Conservation (phyloP, 2,329 filamentous ascomycete species). For the Cylindrodendrum hubeiense region DNA sequence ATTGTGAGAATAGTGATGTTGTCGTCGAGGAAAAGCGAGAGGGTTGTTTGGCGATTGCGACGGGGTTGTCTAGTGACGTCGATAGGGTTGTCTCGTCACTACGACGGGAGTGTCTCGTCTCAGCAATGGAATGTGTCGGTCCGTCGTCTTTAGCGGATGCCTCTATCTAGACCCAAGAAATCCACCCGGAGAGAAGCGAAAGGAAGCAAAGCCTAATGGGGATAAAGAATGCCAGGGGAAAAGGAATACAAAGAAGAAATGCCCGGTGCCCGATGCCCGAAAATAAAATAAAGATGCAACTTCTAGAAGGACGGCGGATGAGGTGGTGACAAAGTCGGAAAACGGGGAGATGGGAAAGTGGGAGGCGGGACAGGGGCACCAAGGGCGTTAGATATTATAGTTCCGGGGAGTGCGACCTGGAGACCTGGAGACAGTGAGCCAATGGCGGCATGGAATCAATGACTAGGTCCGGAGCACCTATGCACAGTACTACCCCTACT, state of each 20-base stretch:
- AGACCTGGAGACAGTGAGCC: not conserved
- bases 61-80: too few species aligned
- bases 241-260: not conserved
- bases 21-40: not conserved
- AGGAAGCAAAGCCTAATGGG: not conserved
- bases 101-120: not conserved
- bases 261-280: not conserved
- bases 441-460: not conserved
- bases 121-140: not conserved
- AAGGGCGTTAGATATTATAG: not conserved
- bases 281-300: not conserved
- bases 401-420: not conserved
- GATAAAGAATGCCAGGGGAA: not conserved
- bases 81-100: not conserved
- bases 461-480: too few species aligned
- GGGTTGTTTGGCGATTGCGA: not conserved
- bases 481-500: too few species aligned
- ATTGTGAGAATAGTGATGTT: constrained; percentile 14
- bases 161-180: not conserved
- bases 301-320: not conserved
- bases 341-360: not conserved
- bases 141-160: not conserved
- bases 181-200: not conserved
- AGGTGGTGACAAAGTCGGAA: not conserved
- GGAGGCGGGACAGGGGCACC: not conserved